phyloP scores from a whole-genome alignment of 2,329 filamentous ascomycete genomes.

The Sphaerulina musiva region DNA sequence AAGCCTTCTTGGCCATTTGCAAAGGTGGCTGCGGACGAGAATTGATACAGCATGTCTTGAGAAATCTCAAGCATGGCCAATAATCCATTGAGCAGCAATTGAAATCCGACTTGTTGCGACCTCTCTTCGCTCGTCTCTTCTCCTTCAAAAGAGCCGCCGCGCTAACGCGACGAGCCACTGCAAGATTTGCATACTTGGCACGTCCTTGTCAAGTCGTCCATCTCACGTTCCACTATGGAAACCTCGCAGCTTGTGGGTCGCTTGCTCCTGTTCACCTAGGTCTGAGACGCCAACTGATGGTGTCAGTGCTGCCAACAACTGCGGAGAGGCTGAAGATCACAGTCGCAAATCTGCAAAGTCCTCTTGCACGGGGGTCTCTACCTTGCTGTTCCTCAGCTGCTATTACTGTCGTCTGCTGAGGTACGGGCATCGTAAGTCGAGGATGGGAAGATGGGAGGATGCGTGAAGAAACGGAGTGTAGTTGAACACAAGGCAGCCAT shows the following conservation, averaged over 20 bases:
- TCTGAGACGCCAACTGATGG: not conserved
- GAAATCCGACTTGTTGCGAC: too few relatives aligned
- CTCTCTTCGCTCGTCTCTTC: too few relatives aligned
- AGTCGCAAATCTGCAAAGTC: not conserved
- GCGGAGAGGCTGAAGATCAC: not conserved
- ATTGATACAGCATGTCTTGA: too few relatives aligned
- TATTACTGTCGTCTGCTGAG: not conserved
- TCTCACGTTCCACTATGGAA: not conserved
- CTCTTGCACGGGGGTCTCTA: not conserved
- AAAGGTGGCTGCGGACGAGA: too few relatives aligned
- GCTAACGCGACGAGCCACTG: too few relatives aligned
- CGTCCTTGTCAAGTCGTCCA: not conserved
- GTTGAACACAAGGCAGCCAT: too few relatives aligned
- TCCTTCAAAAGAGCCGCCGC: too few relatives aligned
- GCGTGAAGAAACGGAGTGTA: too few relatives aligned
- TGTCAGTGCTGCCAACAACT: not conserved
- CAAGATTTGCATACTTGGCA: too few relatives aligned
- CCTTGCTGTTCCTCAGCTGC: not conserved
- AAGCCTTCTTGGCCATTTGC: too few relatives aligned
- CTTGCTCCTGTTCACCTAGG: not conserved
- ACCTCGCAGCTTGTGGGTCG: not conserved
- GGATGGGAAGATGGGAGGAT: not conserved
- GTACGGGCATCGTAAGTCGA: not conserved
- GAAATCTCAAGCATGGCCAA: too few relatives aligned
- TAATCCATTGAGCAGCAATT: too few relatives aligned